Conservation (phyloP, 176 grass and related monocot genomes). For the Bonia amplexicaulis region DNA sequence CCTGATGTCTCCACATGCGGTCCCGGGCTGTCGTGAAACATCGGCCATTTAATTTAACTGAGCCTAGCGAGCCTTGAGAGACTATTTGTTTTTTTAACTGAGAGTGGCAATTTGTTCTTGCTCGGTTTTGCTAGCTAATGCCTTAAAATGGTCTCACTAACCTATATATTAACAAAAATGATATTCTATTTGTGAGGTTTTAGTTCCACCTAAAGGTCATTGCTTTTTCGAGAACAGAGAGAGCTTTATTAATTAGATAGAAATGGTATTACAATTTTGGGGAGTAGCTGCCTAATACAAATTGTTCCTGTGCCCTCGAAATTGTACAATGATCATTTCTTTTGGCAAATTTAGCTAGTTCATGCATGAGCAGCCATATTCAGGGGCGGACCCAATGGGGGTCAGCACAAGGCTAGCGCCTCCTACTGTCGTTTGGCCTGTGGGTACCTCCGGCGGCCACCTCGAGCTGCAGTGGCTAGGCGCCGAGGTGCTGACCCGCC, state of each 20-base stretch:
- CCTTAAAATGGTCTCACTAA: background rate
- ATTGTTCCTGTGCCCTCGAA: background rate
- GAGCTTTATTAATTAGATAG: too few species aligned
- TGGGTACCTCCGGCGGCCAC: background rate
- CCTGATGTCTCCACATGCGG: too few species aligned
- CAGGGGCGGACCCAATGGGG: too few species aligned
- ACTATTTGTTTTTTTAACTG: background rate
- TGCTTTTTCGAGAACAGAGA: too few species aligned
- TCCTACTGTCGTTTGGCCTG: too few species aligned
- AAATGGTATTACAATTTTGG: too few species aligned
- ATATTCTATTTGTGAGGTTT: background rate
- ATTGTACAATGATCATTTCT: background rate
- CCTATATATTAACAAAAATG: background rate
- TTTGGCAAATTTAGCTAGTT: background rate
- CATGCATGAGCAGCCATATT: too few species aligned
- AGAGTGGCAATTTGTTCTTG: background rate
- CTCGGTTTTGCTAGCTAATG: background rate
- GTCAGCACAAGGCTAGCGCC: too few species aligned
- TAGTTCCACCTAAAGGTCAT: background rate
- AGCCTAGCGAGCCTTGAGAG: background rate
- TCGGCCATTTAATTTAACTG: too few species aligned
- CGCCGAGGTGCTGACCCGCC: slow-evolving; percentile 55
- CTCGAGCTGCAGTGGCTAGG: slow-evolving; percentile 39
- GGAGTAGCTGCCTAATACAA: background rate
- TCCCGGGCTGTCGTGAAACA: too few species aligned